A percentile compares a stretch with the other conserved stretches of the same genome.
Evolutionary conservation across 805 yeast genomes (phyloP).

Genomic region (Candida tibetensis): DNA sequence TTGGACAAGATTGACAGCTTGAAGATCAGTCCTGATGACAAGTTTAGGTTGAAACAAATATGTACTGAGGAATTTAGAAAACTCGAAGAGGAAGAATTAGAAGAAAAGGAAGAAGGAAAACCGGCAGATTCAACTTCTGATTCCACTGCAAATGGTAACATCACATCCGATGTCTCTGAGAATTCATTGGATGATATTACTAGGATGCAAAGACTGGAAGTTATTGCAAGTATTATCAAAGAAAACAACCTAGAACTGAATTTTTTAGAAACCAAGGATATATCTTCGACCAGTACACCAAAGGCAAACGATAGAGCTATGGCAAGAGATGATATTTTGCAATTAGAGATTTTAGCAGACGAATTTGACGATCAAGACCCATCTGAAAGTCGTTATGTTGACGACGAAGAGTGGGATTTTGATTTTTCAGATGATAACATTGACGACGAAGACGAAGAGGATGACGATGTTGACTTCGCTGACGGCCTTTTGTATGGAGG

Average conservation of each 20-base stretch:
- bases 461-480: slow-evolving; percentile 30
- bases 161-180: slow-evolving; percentile 7
- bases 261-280: slow-evolving; percentile 3
- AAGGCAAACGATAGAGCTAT: slow-evolving; percentile 22
- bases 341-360: slow-evolving; percentile 54
- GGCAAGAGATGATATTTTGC: slow-evolving; percentile 46
- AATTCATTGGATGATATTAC: slow-evolving; percentile 8
- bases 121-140: neutral
- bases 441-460: slow-evolving; percentile 22
- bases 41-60: slow-evolving; percentile 22
- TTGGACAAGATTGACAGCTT: slow-evolving; percentile 26
- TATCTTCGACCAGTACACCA: slow-evolving; percentile 10
- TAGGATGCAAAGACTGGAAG: slow-evolving; percentile 8
- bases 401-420: slow-evolving; percentile 38
- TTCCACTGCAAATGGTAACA: neutral
- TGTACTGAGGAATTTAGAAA: slow-evolving; percentile 19
- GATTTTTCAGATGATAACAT: slow-evolving; percentile 35
- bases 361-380: slow-evolving; percentile 35
- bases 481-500: slow-evolving; percentile 27
- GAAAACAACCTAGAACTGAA: slow-evolving; percentile 11
- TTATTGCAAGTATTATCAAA: slow-evolving; percentile 14
- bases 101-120: slow-evolving; percentile 12
- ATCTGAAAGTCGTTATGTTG: slow-evolving; percentile 18
- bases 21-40: slow-evolving; percentile 27
- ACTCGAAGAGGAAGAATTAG: slow-evolving; percentile 8